Evolutionary conservation across 805 yeast species (phyloP).

Genomic region (Barnettozyma siamensis): DNA sequence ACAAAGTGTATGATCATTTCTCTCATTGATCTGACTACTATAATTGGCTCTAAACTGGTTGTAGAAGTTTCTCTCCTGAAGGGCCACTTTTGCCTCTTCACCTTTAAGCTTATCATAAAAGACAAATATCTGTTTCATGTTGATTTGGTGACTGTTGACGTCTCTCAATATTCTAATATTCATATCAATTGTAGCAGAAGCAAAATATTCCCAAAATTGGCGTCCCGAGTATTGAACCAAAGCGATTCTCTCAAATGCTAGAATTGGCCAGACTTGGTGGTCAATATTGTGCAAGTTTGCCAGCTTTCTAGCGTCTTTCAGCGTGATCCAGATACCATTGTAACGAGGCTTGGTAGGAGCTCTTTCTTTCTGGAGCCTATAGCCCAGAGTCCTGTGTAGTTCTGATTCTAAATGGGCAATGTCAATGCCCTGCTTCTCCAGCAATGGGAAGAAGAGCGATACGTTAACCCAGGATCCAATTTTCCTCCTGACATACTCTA

Average conservation of each 20-base stretch:
- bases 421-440: background rate
- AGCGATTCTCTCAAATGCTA: constrained; percentile 24
- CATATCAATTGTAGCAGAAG: constrained; percentile 10
- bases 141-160: constrained; percentile 11
- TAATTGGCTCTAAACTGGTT: constrained; percentile 5
- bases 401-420: background rate
- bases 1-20: constrained; percentile 22
- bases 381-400: background rate
- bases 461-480: constrained; percentile 23
- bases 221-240: constrained; percentile 20
- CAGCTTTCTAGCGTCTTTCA: constrained; percentile 20
- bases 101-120: constrained; percentile 17
- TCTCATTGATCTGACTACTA: constrained; percentile 4
- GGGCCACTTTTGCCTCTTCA: constrained; percentile 1
- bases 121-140: constrained; percentile 23
- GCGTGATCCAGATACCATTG: constrained; percentile 21
- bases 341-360: background rate
- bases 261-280: constrained; percentile 15
- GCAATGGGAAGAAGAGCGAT: constrained; percentile 8
- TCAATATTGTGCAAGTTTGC: constrained; percentile 16
- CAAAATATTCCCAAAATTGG: constrained; percentile 24
- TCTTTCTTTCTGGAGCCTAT: background rate
- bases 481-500: constrained; percentile 15
- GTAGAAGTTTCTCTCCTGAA: constrained; percentile 15
- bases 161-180: constrained; percentile 24